Base-by-base conservation (phyloP, 2,329 filamentous ascomycete species). In the Colletotrichum limetticola region DNA sequence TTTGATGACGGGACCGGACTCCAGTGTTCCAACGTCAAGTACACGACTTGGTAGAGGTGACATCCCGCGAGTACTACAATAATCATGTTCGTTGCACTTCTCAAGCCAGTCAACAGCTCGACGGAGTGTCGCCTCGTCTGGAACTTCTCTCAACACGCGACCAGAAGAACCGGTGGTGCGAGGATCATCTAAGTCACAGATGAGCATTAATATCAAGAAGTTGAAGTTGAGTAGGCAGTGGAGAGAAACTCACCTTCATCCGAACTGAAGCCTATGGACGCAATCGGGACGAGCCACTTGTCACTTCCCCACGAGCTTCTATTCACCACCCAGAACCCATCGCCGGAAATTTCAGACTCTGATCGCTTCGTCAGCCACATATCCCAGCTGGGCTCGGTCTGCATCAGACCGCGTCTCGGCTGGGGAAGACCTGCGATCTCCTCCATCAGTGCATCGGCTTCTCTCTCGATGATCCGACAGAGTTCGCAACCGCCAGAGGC, bases 301-400 rank as follows among this genome's bases (percentile, higher is more conserved):
- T 62, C 49, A 2, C 57, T 30, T 1, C 57, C 37, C 22, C 11
- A 37, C 12, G 28, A 14, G 64, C 68, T 68, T 12, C 63, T 57
- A 14, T 24, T 62, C 7, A 71, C 63, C 11, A 68, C 68, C 68
- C 68, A 71, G 12, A 71, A 53, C 1, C 68, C 68, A 24, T 71
- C 64, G 32, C 68, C 68, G 14, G 42, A n/a, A 3, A 49, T 19
- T 22, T 32, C 19, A 2, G 59, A 16, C 11, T 32, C n/a, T 9
- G 46, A 35, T 14, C 69, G 64, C 26, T 37, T 49, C 14, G 64
- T 63, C 37, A 68, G 9, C 69, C 69, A 72, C 64, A 72, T 72
- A 30, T 68, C 58, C 69, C 69, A 72, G 24, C 35, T 46, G 26
- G 69, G 69, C 22, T 57, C 22, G 14, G 28, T 53, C 12, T n/a